phyloP scores from a whole-genome alignment of 441 rosid genomes.

The Pelargonium fulgidum region DNA sequence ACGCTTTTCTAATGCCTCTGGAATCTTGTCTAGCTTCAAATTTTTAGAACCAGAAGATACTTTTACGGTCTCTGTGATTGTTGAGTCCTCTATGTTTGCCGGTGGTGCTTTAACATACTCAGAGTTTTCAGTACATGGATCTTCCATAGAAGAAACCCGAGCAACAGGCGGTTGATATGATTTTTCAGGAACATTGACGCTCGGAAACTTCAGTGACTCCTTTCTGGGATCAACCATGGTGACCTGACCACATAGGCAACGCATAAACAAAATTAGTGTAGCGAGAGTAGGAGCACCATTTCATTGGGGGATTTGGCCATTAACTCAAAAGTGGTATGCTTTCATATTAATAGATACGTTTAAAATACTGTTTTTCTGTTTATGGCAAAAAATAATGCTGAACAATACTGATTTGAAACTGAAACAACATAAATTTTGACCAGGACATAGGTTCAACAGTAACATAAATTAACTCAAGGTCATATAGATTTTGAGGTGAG shows the following conservation, averaged over 20 bases:
- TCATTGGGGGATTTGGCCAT: conserved; percentile 1
- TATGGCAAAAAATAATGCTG: not conserved
- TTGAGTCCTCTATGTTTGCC: conserved; percentile 32
- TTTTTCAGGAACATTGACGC: conserved; percentile 36
- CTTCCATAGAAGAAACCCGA: conserved; percentile 73
- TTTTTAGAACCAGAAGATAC: conserved; percentile 39
- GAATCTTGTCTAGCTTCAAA: conserved; percentile 50
- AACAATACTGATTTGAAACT: conserved; percentile 1
- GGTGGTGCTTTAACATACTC: conserved; percentile 59
- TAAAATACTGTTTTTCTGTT: conserved; percentile 3
- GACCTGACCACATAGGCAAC: conserved; percentile 38
- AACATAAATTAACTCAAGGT: not conserved
- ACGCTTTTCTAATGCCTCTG: conserved; percentile 54
- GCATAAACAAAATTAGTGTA: conserved; percentile 19
- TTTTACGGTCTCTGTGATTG: conserved; percentile 37
- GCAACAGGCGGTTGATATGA: conserved; percentile 77
- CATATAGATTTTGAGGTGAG: not conserved
- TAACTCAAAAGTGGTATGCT: conserved; percentile 4
- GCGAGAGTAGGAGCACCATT: conserved; percentile 13
- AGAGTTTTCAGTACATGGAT: conserved; percentile 49
- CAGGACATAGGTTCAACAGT: conserved; percentile 4
- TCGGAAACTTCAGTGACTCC: conserved; percentile 38
- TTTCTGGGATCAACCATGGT: conserved; percentile 35
- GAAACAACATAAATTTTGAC: not conserved
- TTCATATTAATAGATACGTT: not conserved